Percentiles rank a stretch among this genome's conserved stretches.
phyloP scores from a whole-genome alignment of 2,329 filamentous ascomycete genomes.

The Claviceps sp. region DNA sequence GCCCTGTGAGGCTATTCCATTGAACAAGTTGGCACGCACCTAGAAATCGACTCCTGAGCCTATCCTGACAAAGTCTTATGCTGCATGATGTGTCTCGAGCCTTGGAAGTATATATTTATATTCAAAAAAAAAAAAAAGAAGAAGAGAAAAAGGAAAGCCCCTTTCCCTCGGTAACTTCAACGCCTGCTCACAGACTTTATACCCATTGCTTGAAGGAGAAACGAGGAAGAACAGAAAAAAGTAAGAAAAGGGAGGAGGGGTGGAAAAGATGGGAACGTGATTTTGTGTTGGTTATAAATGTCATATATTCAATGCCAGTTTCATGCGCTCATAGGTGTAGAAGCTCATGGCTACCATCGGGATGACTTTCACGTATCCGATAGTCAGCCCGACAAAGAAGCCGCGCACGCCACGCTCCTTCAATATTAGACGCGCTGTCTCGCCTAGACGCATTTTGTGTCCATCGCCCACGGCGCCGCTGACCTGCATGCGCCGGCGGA shows the following conservation, averaged over 20 bases:
- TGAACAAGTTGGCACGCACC: no score
- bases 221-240: not conserved
- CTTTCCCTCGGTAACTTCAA: no score
- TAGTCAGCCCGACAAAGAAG: slow-evolving; percentile 85
- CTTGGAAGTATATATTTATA: not conserved
- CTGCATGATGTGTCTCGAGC: no score
- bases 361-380: slow-evolving; percentile 89
- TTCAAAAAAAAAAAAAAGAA: not conserved
- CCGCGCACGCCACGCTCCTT: slow-evolving; percentile 63
- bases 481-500: slow-evolving; percentile 89
- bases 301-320: slow-evolving; percentile 52
- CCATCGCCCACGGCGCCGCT: slow-evolving; percentile 89
- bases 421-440: slow-evolving; percentile 65
- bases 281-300: not conserved
- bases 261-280: not conserved
- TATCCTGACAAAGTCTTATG: no score
- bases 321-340: slow-evolving; percentile 52
- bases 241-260: not conserved
- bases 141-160: not conserved
- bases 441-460: slow-evolving; percentile 59
- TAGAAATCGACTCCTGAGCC: no score
- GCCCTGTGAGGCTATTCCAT: no score
- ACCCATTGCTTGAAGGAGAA: no score
- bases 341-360: slow-evolving; percentile 69
- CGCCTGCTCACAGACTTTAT: no score